phyloP scores from a whole-genome alignment of 139 green algal species.

The Pleodorina starrii region DNA sequence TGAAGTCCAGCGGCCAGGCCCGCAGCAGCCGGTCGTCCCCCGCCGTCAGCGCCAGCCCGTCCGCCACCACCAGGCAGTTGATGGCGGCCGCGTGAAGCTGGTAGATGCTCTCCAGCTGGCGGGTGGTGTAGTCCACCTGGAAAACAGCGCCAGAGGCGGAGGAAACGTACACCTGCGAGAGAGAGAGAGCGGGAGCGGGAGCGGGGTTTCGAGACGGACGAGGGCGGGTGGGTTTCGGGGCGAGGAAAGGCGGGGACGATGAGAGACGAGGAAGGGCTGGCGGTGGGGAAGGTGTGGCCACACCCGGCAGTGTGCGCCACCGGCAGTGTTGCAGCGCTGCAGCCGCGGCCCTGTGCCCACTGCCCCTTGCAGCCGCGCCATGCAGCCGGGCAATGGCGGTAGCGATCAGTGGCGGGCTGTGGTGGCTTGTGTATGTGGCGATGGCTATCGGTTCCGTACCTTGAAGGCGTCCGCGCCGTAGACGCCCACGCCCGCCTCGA shows the following conservation, averaged over 20 bases:
- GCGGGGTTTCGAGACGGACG: no score
- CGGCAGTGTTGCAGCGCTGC: no score
- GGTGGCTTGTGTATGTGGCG: no score
- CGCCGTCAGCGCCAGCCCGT: conserved; percentile 81
- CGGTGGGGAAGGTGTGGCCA: no score
- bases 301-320: no score
- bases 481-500: conserved; percentile 67
- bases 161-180: conserved; percentile 64
- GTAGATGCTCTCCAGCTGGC: conserved; percentile 74
- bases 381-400: no score
- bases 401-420: no score
- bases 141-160: conserved; percentile 54
- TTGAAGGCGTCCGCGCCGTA: conserved; percentile 47
- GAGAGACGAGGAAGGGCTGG: no score
- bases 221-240: no score
- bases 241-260: no score
- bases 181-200: background rate
- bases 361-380: no score
- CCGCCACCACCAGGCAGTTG: conserved; percentile 71
- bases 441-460: background rate
- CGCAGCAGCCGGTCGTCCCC: conserved; percentile 78
- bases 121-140: conserved; percentile 47
- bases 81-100: conserved; percentile 84
- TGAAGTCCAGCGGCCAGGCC: conserved; percentile 87
- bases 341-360: no score